phyloP scores from a whole-genome alignment of 2,329 filamentous ascomycete species.

The Neurospora sp. region DNA sequence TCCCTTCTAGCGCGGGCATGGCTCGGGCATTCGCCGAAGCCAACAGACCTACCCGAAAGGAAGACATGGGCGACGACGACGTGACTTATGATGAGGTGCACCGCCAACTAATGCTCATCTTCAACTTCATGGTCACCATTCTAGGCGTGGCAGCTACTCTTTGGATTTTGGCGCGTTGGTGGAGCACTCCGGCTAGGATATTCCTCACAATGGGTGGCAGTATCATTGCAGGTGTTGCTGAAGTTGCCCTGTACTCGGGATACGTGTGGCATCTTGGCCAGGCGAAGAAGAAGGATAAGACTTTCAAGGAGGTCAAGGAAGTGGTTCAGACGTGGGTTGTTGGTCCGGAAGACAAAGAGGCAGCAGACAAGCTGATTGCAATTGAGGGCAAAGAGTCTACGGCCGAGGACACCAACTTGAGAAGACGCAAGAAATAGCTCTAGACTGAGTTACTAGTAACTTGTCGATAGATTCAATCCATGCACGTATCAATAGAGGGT shows the following conservation, averaged over 20 bases:
- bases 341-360: slow-evolving; percentile 25
- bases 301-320: slow-evolving; percentile 49
- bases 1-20: slow-evolving; percentile 34
- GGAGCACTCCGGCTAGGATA: slow-evolving; percentile 60
- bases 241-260: slow-evolving; percentile 66
- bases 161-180: slow-evolving; percentile 70
- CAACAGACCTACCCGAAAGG: slow-evolving; percentile 35
- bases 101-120: slow-evolving; percentile 71
- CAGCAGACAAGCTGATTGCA: slow-evolving; percentile 8
- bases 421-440: slow-evolving; percentile 12
- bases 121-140: slow-evolving; percentile 85
- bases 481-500: not conserved
- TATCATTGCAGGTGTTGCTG: slow-evolving; percentile 59
- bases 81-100: slow-evolving; percentile 64
- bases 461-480: not conserved
- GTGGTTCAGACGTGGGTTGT: slow-evolving; percentile 65
- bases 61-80: slow-evolving; percentile 45
- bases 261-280: slow-evolving; percentile 64
- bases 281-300: slow-evolving; percentile 51
- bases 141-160: slow-evolving; percentile 67
- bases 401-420: slow-evolving; percentile 7
- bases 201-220: slow-evolving; percentile 63
- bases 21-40: slow-evolving; percentile 46
- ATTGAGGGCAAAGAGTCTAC: not conserved
- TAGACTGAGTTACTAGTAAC: not conserved